These are phyloP conservation scores for Huntiella omanensis DNA, from an alignment of 2,329 filamentous ascomycete species.

Conservation along the genomic window DNA sequence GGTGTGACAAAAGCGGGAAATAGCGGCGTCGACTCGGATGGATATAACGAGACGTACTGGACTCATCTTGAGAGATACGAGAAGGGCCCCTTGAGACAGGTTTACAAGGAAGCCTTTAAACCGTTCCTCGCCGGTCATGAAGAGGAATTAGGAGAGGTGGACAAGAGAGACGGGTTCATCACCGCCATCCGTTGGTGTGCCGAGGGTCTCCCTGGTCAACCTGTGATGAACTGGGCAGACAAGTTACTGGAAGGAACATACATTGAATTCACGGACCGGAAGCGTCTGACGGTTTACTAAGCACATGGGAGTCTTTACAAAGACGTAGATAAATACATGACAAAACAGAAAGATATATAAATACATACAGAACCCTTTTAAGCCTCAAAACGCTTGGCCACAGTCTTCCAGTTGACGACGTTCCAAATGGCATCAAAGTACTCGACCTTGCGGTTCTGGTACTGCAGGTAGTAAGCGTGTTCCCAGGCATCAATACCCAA, in stretches of 20 bases:
- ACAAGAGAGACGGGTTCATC: not conserved
- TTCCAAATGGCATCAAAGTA: slow-evolving; percentile 92
- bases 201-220: not conserved
- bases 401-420: slow-evolving; percentile 88
- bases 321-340: not conserved
- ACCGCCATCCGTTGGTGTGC: slow-evolving; percentile 1
- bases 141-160: not conserved
- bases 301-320: not conserved
- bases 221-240: not conserved
- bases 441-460: slow-evolving; percentile 92
- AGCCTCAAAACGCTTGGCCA: slow-evolving; percentile 52
- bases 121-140: not conserved
- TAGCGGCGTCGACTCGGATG: not conserved
- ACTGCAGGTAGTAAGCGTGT: slow-evolving; percentile 90
- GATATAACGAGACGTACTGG: not conserved
- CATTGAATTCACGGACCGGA: slow-evolving; percentile 20
- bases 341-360: not conserved
- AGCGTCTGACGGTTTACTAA: not conserved
- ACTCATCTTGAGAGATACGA: not conserved
- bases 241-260: slow-evolving; percentile 14
- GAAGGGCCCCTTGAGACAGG: not conserved
- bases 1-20: not conserved
- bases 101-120: not conserved
- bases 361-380: slow-evolving; percentile 15
- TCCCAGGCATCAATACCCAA: slow-evolving; percentile 91